These are phyloP conservation scores for Pythium grandisporangium DNA, from an alignment of 352 stramenopile species.

Conservation along the genomic window DNA sequence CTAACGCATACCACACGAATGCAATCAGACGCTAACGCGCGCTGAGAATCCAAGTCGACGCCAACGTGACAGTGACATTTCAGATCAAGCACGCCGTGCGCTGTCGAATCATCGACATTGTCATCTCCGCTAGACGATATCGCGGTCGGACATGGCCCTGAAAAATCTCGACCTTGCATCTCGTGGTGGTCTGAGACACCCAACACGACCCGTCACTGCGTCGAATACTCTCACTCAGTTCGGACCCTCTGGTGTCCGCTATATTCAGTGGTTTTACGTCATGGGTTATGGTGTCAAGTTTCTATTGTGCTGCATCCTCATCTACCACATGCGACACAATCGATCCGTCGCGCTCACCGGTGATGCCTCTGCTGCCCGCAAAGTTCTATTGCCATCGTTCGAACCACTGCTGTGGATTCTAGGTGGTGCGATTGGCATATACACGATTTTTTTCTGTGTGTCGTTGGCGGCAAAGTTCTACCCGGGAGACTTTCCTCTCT, in stretches of 20 bases:
- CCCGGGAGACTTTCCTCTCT: slow-evolving; percentile 8
- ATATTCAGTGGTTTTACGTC: neutral
- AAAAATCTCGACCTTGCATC: no score
- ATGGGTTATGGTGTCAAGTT: neutral
- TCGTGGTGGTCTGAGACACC: neutral
- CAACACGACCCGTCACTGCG: neutral
- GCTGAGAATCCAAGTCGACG: no score
- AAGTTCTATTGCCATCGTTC: slow-evolving; percentile 62
- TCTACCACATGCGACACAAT: slow-evolving; percentile 52
- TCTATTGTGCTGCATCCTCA: slow-evolving; percentile 11
- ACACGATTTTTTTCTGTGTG: slow-evolving; percentile 18
- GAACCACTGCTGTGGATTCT: slow-evolving; percentile 59
- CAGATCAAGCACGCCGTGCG: neutral
- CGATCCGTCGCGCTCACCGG: slow-evolving; percentile 34
- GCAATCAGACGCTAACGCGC: no score
- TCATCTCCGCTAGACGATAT: no score
- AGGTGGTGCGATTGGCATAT: slow-evolving; percentile 8
- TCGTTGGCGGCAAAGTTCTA: slow-evolving; percentile 17
- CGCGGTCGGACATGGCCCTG: no score
- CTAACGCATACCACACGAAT: no score
- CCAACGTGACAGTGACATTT: no score
- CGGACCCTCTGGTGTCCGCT: neutral
- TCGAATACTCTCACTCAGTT: neutral
- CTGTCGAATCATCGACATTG: neutral
- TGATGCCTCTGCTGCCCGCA: slow-evolving; percentile 34